Percentiles rank a stretch among this genome's conserved stretches.
phyloP scores from a whole-genome alignment of 2,329 filamentous ascomycete genomes.

The Chaetothyriales sp. region DNA sequence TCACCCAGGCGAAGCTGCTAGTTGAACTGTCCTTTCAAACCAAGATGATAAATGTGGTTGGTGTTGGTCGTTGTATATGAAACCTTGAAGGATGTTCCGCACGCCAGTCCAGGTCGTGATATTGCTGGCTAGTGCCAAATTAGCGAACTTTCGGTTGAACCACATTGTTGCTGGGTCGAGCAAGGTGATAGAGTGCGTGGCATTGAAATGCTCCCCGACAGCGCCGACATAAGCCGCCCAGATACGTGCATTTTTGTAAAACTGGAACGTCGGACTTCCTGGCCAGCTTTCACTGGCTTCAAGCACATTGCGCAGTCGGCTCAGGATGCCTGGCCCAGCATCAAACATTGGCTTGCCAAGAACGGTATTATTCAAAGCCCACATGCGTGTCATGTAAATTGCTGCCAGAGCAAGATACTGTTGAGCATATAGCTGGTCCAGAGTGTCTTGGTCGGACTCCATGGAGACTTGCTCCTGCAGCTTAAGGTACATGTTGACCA shows the following conservation, averaged over 20 bases:
- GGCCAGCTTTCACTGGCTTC: background rate
- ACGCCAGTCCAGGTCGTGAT: conserved; percentile 8
- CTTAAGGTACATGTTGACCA: background rate
- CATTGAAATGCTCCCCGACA: conserved; percentile 1
- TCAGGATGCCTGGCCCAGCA: background rate
- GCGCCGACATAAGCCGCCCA: conserved; percentile 6
- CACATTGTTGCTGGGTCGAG: background rate
- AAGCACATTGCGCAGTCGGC: background rate
- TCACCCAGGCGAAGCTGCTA: background rate
- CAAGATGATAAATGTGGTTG: background rate
- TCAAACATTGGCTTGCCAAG: conserved; percentile 6
- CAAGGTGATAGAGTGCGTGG: background rate
- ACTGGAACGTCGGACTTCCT: background rate
- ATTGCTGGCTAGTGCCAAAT: background rate
- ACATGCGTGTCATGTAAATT: conserved; percentile 2
- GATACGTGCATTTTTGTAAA: conserved; percentile 3
- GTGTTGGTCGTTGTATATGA: conserved; percentile 1
- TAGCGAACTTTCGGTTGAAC: conserved; percentile 1
- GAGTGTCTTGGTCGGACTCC: background rate
- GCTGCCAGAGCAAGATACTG: conserved; percentile 5
- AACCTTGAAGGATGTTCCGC: conserved; percentile 1
- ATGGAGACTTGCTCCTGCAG: background rate
- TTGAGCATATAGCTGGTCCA: conserved; percentile 4
- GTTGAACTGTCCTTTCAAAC: background rate
- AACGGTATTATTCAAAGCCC: conserved; percentile 2